Conservation (phyloP, 805 yeast genomes). For the Lipomyces kockii region DNA sequence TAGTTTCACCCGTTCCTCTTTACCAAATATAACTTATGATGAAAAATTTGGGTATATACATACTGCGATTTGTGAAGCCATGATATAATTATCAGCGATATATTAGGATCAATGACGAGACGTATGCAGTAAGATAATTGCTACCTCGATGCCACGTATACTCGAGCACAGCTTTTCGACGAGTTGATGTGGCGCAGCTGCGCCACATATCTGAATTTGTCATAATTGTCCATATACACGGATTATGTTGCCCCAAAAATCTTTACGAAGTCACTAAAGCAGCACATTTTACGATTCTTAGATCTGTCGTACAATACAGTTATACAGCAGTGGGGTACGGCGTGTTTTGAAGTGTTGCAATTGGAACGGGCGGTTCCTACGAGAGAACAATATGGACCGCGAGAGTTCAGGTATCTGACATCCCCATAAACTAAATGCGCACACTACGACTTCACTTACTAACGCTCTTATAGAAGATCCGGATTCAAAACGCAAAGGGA, state of each 20-base stretch:
- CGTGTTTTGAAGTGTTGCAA: not conserved
- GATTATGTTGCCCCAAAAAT: not conserved
- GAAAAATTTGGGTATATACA: not conserved
- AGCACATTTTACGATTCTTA: not conserved
- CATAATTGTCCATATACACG: not conserved
- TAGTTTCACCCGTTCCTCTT: not conserved
- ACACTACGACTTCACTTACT: not conserved
- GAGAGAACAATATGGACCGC: not conserved
- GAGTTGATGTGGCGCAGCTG: not conserved
- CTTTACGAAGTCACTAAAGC: not conserved
- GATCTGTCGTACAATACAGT: not conserved
- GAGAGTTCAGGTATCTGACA: not conserved
- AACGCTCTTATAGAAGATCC: not conserved
- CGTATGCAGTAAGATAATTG: not conserved
- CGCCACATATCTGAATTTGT: not conserved
- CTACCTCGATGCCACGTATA: not conserved
- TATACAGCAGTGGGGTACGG: not conserved
- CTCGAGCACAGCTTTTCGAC: not conserved
- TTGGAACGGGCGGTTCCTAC: not conserved
- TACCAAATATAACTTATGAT: no score
- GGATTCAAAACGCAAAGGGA: conserved; percentile 37
- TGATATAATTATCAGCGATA: not conserved
- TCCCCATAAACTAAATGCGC: not conserved
- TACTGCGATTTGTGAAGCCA: not conserved
- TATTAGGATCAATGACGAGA: not conserved